phyloP scores from a whole-genome alignment of 1,139 yeast genomes.

The Hemisphaericaspora xylofermentans region DNA sequence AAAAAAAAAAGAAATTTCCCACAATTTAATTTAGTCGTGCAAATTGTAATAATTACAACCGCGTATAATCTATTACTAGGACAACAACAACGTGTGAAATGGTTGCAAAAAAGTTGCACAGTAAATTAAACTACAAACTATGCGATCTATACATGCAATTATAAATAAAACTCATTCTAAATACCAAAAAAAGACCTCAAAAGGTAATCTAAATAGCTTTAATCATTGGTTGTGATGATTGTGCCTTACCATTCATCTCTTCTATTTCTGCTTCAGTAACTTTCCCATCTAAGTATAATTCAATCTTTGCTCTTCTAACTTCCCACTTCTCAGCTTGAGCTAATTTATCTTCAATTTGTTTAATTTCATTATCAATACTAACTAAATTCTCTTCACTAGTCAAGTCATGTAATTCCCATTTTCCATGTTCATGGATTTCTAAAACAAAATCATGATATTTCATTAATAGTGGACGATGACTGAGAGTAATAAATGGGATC shows the following conservation, averaged over 20 bases:
- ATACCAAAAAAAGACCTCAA: background rate
- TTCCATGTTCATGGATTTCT: constrained; percentile 54
- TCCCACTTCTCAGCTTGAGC: constrained; percentile 54
- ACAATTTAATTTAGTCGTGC: too few relatives aligned
- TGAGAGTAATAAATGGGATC: constrained; percentile 78
- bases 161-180: background rate
- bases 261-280: constrained; percentile 17
- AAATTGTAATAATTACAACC: too few relatives aligned
- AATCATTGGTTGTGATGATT: background rate
- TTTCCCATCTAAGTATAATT: constrained; percentile 42
- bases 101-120: too few relatives aligned
- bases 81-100: too few relatives aligned
- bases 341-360: constrained; percentile 55
- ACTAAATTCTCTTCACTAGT: constrained; percentile 61
- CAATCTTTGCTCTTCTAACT: constrained; percentile 44
- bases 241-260: constrained; percentile 3
- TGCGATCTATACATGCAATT: background rate
- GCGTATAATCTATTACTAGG: too few relatives aligned
- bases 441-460: constrained; percentile 79
- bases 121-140: too few relatives aligned
- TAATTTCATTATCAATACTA: constrained; percentile 65
- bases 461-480: constrained; percentile 82
- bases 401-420: constrained; percentile 47
- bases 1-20: too few relatives aligned
- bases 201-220: background rate